Conservation (phyloP, 768 basidiomycete species). For the Wakefieldia striispora region DNA sequence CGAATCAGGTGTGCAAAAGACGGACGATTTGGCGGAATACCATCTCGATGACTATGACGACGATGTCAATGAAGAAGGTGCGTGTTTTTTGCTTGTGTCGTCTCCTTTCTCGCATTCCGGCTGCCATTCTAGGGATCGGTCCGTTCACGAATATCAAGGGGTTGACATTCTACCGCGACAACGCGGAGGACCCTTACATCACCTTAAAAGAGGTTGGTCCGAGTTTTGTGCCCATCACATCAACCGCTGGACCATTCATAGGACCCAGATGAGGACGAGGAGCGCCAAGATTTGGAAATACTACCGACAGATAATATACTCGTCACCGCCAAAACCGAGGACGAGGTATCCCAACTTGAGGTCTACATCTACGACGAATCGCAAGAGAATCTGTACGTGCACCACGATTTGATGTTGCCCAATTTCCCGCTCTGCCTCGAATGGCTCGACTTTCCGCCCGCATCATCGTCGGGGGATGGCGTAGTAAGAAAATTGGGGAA, state of each 20-base stretch:
- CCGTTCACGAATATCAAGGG: slow-evolving; percentile 97
- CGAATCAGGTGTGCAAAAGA: slow-evolving; percentile 31
- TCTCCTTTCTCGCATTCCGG: neutral
- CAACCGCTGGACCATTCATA: slow-evolving; percentile 5
- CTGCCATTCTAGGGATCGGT: slow-evolving; percentile 49
- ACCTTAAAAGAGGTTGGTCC: slow-evolving; percentile 84
- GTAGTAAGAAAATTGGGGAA: slow-evolving; percentile 57
- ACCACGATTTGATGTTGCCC: slow-evolving; percentile 97
- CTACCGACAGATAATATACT: slow-evolving; percentile 90
- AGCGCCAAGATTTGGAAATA: slow-evolving; percentile 87
- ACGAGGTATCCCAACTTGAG: slow-evolving; percentile 94
- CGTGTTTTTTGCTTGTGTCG: neutral
- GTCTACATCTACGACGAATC: slow-evolving; percentile 91
- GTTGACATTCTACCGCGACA: slow-evolving; percentile 85
- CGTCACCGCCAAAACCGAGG: slow-evolving; percentile 91
- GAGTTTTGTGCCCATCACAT: neutral
- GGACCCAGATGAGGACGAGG: slow-evolving; percentile 68
- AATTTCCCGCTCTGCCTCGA: slow-evolving; percentile 98
- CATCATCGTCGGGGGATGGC: slow-evolving; percentile 41
- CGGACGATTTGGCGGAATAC: slow-evolving; percentile 80
- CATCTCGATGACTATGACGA: slow-evolving; percentile 92
- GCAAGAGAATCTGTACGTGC: slow-evolving; percentile 89
- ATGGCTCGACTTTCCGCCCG: slow-evolving; percentile 95
- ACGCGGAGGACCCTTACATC: slow-evolving; percentile 94
- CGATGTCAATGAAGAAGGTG: slow-evolving; percentile 48